Evolutionary conservation across 352 stramenopile species (phyloP), one percentile per base, ranked within the genome.

Genomic region (Pythium plurisporium): DNA sequence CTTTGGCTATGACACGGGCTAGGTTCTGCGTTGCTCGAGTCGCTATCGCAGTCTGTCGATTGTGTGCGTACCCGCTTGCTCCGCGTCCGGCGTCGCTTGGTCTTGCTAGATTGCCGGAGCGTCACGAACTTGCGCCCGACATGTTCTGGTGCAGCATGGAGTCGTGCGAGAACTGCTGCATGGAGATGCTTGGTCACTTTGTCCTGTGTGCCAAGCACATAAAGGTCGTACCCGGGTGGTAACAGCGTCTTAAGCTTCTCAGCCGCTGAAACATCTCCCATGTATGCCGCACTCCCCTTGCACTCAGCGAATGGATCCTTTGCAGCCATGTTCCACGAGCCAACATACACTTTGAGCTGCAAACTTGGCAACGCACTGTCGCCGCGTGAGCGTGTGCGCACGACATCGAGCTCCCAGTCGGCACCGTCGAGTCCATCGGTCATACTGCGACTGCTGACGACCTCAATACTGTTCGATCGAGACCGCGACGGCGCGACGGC

Each of bases 321-420:
- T 2, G 77, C 79, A 15, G 75, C 79, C 66, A 93, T 82, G 59
- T 93, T 93, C 83, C 83, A 93, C 36, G 76, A 79, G 0, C 74
- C 78, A 20, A 79, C 69, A 59, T 83, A 93, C 50, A 93, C 74
- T 20, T 70, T 65, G n/a, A 89, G 53, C 37, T 64, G 41, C 31
- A 49, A 15, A 17, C 30, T 11, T 4, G 55, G 3, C 10, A 19
- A 9, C 9, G 15, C 9, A 4, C 36, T 51, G 3, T 44, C 15
- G 3, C 37, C 44, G 19, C 36, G 27, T 1, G 55, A 31, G 2
- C 36, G 27, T 27, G 15, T 20, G 26, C 37, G 50, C 25, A 41
- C 26, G 23, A 23, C 14, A n/a, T 61, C 54, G 12, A 25, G 22
- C 20, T 34, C 44, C 1, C 23, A 34, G 2, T 26, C 26, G 5